Base-by-base conservation (phyloP, 371 early-diverging fungal genomes). In the Rhizomucor pusillus region DNA sequence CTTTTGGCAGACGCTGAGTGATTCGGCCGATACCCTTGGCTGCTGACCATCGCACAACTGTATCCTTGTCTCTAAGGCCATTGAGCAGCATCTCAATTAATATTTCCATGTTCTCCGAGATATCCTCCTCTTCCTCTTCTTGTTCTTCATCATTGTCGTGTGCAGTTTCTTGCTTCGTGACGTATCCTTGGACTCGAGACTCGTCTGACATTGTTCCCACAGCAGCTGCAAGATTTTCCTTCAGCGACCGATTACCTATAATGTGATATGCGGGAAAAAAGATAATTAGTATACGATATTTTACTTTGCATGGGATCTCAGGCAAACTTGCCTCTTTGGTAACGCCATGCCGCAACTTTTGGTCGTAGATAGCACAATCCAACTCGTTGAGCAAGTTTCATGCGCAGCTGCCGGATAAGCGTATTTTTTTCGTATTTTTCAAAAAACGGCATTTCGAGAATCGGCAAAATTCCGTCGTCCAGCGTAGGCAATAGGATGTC, bases 1-100 rank as follows among this genome's bases (percentile, higher is more conserved):
- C 89, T 46, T 72, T 76, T 0, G 92, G 90, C 40, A 96, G 67
- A 9, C 98, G 81, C 46, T 87, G 88, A 1, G 89, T 73, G 43
- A 98, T 82, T 20, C 96, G 79, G 3, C 92, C 97, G 47, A 98
- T 72, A 10, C 95, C 97, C 71, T 98, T 98, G 6, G 98, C 96
- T 1, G 94, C 88, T 3, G 95, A 91, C 96, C 95, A 97, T 43
- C 99, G 86, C 3, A 95, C 93, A 54, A 95, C 88, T 0, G 97
- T 97, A 55, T 98, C 96, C 87, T 81, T 88, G 57, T 95, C 94
- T 11, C 87, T 78, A 14, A 97, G 73, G 7, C 89, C 90, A 37
- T 79, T 82, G 51, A 97, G 74, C 23, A 96, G 65, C 11, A 89
- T 77, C n/a, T 89, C 91, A 39, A 94, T 75, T 3, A 94, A 73